These are phyloP conservation scores for Edhazardia aedis DNA, from an alignment of 371 early-diverging fungal genomes.

Conservation along the genomic window DNA sequence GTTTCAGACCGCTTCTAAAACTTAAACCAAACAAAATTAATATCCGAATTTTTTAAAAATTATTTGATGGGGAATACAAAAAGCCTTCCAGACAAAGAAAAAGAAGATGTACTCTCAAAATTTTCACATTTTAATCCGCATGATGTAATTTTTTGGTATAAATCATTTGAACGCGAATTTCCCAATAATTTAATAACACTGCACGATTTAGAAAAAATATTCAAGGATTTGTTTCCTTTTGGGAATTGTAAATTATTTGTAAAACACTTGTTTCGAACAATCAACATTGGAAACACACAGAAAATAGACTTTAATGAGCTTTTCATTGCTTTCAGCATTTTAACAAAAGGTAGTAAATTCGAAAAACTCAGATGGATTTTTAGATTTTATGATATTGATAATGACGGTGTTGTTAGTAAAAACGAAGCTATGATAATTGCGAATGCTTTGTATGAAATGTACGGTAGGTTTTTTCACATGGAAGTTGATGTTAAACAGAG, in stretches of 20 bases:
- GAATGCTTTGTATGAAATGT: conserved; percentile 24
- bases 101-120: too few relatives aligned
- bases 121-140: conserved; percentile 32
- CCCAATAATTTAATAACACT: conserved; percentile 23
- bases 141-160: conserved; percentile 31
- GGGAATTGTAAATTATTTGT: conserved; percentile 23
- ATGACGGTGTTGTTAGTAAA: conserved; percentile 30
- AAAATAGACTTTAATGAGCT: conserved; percentile 34
- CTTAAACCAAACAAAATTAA: too few relatives aligned
- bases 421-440: conserved; percentile 19
- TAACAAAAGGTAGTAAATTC: conserved; percentile 27
- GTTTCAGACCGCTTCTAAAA: too few relatives aligned
- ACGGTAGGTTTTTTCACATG: conserved; percentile 11
- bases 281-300: conserved; percentile 30
- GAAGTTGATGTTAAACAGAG: conserved; percentile 9
- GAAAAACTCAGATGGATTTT: conserved; percentile 41
- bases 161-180: conserved; percentile 18
- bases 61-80: too few relatives aligned
- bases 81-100: too few relatives aligned
- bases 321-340: conserved; percentile 35
- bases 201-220: conserved; percentile 24
- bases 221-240: conserved; percentile 31
- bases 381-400: conserved; percentile 40
- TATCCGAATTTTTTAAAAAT: too few relatives aligned
- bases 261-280: conserved; percentile 27